A percentile compares a stretch with the other conserved stretches of the same genome.
Evolutionary conservation across 805 yeast species (phyloP).

Genomic region (Saccharomycopsis schoenii): DNA sequence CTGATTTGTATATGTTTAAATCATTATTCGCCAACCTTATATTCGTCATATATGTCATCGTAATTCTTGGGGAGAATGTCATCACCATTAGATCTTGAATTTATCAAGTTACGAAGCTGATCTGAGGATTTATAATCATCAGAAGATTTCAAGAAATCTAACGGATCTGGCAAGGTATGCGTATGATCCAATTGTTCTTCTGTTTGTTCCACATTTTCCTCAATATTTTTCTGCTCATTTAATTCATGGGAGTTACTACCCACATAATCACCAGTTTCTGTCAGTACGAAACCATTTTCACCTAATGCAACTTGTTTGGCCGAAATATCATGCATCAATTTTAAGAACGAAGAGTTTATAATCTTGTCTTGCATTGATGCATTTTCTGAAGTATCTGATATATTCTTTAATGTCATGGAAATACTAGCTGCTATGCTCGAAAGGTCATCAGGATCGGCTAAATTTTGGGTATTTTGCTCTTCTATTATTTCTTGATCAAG

Average conservation of each 20-base stretch:
- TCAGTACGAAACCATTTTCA: conserved; percentile 28
- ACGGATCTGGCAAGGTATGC: conserved; percentile 10
- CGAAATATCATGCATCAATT: conserved; percentile 32
- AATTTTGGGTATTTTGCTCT: not conserved
- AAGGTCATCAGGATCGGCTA: conserved; percentile 15
- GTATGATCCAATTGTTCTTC: not conserved
- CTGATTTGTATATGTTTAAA: too few relatives aligned
- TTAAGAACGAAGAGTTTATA: conserved; percentile 31
- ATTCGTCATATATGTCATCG: conserved; percentile 14
- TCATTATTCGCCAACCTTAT: conserved; percentile 9
- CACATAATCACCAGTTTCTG: conserved; percentile 27
- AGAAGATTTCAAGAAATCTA: conserved; percentile 4
- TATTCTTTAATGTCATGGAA: conserved; percentile 29
- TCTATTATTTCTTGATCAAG: not conserved
- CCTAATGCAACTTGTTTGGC: conserved; percentile 31
- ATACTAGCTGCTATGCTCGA: conserved; percentile 33
- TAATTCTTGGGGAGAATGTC: conserved; percentile 10
- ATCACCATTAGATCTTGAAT: conserved; percentile 4
- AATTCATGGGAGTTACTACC: conserved; percentile 23
- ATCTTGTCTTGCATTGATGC: conserved; percentile 28
- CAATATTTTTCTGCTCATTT: not conserved
- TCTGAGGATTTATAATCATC: conserved; percentile 7
- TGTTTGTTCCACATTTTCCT: not conserved
- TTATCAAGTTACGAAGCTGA: conserved; percentile 9
- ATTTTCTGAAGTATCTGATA: conserved; percentile 23